Conservation (phyloP, 1,139 yeast species). For the Zygotorulaspora mrakii region DNA sequence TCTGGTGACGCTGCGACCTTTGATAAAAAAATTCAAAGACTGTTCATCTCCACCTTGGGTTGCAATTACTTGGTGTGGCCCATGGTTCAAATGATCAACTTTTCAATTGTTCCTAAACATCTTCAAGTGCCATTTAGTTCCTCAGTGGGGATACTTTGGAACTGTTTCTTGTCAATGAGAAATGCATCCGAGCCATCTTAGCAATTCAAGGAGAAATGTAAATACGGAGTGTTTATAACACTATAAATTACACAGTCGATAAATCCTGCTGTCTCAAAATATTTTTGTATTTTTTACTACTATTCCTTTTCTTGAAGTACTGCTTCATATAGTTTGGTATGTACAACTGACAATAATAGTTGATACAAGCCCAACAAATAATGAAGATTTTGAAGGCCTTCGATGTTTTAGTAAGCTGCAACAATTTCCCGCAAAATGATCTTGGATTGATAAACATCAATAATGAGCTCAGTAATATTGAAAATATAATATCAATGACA, state of each 20-base stretch:
- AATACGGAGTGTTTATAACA: too few species aligned
- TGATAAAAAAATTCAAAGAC: slow-evolving; percentile 54
- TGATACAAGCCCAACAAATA: slow-evolving; percentile 45
- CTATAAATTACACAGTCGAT: slow-evolving; percentile 3
- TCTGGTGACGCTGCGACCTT: slow-evolving; percentile 66
- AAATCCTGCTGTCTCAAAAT: slow-evolving; percentile 21
- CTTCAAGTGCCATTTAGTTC: slow-evolving; percentile 91
- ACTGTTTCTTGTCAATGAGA: slow-evolving; percentile 80
- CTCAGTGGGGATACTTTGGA: slow-evolving; percentile 87
- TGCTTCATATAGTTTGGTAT: slow-evolving; percentile 36
- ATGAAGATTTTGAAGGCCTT: slow-evolving; percentile 49
- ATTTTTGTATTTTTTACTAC: slow-evolving; percentile 40
- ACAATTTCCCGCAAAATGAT: slow-evolving; percentile 56
- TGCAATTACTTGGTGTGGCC: slow-evolving; percentile 93
- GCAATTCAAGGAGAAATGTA: too few species aligned
- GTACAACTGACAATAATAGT: slow-evolving; percentile 43
- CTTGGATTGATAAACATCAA: slow-evolving; percentile 51
- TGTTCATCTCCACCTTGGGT: slow-evolving; percentile 72
- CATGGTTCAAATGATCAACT: slow-evolving; percentile 85
- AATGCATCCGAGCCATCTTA: slow-evolving; percentile 38
- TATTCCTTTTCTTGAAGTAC: slow-evolving; percentile 36
- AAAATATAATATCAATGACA: slow-evolving; percentile 52
- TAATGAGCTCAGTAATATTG: slow-evolving; percentile 47
- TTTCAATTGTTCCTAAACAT: slow-evolving; percentile 69
- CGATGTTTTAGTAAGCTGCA: slow-evolving; percentile 71